Base-by-base conservation (phyloP, 495 filamentous ascomycete species). In the Neurospora sp. region DNA sequence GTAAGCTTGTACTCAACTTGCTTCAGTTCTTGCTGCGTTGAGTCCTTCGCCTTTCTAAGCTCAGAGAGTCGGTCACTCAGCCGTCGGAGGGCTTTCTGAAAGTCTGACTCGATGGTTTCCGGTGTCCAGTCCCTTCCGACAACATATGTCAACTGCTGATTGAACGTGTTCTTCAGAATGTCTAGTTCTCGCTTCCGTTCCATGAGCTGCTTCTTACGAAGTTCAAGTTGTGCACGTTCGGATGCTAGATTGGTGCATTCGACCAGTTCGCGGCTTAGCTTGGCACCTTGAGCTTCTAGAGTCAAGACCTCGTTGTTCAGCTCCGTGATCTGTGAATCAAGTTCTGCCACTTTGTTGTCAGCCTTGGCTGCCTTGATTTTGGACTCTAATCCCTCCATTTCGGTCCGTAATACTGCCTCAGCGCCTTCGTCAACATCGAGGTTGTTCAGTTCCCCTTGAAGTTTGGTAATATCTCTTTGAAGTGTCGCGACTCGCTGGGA, bases 371-470 rank as follows among this genome's bases (percentile, higher is more conserved):
- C 85, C 70, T 85, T 83, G 8, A 97, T 86, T 62, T 82, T 86
- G 5, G 86, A 82, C 74, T 90, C 88, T 5, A 91, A 85, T 38
- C 97, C 93, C 71, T 90, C 87, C 44, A 91, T 84, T 48, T 90
- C 90, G 5, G 90, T 88, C 72, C 94, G 90, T 14, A 97, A 85
- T 5, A 91, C 84, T 39, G 91, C 90, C 78, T 92, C 91, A 37
- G 88, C 86, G 14, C 93, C 94, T 82, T 97, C 94, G 76, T 97
- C 95, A 54, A 94, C 85, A 16, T 91, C 87, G 70, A 98, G 89
- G 9, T 81, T 83, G 75, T 90, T 86, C 10, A 96, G 82, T 16
- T 91, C 90, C 41, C 80, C 82, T 75, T 95, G 92, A 14, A 92
- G 85, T 5, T 77, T 77, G 11, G 80, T 79, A 11, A 90, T 87